A percentile compares a stretch with the other conserved stretches of the same genome.
These are phyloP conservation scores for Yamadazyma philogaea DNA, from an alignment of 805 yeast species.

Conservation along the genomic window DNA sequence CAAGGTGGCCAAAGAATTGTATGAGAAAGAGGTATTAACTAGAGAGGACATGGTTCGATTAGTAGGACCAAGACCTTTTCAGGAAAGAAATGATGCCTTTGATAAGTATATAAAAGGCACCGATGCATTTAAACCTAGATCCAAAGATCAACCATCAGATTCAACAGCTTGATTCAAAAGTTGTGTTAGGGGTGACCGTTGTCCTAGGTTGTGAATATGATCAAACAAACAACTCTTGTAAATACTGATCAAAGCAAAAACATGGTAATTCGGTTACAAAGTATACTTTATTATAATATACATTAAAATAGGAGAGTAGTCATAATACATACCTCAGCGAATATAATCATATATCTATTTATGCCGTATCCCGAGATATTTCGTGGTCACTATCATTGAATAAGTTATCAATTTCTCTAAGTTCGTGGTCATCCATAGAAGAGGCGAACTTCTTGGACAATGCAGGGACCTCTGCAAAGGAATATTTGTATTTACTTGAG, in stretches of 20 bases:
- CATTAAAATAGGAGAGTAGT: too few relatives aligned
- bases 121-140: constrained; percentile 40
- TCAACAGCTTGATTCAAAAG: constrained; percentile 7
- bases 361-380: background rate
- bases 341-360: too few relatives aligned
- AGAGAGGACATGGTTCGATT: constrained; percentile 90
- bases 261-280: too few relatives aligned
- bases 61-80: constrained; percentile 89
- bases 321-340: too few relatives aligned
- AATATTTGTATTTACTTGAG: background rate
- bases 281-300: too few relatives aligned
- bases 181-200: too few relatives aligned
- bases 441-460: background rate
- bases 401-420: constrained; percentile 21
- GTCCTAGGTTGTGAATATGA: too few relatives aligned
- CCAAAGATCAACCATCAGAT: constrained; percentile 12
- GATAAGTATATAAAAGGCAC: constrained; percentile 62
- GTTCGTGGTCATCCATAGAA: constrained; percentile 5
- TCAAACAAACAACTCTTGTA: too few relatives aligned
- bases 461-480: background rate
- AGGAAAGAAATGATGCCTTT: constrained; percentile 87
- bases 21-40: constrained; percentile 84
- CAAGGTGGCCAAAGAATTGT: constrained; percentile 80
- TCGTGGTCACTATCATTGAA: constrained; percentile 12
- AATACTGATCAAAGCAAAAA: too few relatives aligned